These are phyloP conservation scores for Pyricularia sp. DNA, from an alignment of 2,329 filamentous ascomycete species.

Conservation along the genomic window DNA sequence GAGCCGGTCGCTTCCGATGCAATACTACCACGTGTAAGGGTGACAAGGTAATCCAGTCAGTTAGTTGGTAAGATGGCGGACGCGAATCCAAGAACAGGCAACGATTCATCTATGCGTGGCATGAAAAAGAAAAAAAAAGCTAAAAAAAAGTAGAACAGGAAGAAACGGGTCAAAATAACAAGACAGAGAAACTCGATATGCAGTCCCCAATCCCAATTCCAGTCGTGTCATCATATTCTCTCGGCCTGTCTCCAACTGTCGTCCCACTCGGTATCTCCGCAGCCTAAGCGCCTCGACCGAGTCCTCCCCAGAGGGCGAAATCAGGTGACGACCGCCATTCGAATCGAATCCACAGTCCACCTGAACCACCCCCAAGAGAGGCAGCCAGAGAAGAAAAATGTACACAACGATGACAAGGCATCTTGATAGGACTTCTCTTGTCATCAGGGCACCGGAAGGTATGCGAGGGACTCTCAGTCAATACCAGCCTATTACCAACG, in stretches of 20 bases:
- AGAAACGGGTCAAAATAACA: not conserved
- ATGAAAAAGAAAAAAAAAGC: conserved; percentile 4
- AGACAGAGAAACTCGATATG: not conserved
- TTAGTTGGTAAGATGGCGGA: not conserved
- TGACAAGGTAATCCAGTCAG: not conserved
- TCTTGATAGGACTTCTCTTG: not conserved
- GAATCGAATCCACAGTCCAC: not conserved
- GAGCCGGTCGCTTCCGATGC: not conserved
- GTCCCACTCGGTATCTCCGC: not conserved
- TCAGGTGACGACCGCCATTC: not conserved
- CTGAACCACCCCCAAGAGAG: not conserved
- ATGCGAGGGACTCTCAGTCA: not conserved
- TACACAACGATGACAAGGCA: not conserved
- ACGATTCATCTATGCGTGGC: conserved; percentile 6
- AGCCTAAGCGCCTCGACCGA: not conserved
- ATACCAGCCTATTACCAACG: not conserved
- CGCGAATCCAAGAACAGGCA: conserved; percentile 1
- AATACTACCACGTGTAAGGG: not conserved
- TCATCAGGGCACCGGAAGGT: not conserved
- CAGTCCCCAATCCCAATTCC: not conserved
- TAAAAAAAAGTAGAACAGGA: conserved; percentile 3
- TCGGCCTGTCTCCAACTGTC: not conserved
- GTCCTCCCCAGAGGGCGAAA: not conserved
- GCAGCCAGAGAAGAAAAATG: not conserved
- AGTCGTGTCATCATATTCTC: conserved; percentile 1